These are phyloP conservation scores for Vaccinium vitisidaea DNA, from an alignment of 148 eudicot species.

Conservation along the genomic window DNA sequence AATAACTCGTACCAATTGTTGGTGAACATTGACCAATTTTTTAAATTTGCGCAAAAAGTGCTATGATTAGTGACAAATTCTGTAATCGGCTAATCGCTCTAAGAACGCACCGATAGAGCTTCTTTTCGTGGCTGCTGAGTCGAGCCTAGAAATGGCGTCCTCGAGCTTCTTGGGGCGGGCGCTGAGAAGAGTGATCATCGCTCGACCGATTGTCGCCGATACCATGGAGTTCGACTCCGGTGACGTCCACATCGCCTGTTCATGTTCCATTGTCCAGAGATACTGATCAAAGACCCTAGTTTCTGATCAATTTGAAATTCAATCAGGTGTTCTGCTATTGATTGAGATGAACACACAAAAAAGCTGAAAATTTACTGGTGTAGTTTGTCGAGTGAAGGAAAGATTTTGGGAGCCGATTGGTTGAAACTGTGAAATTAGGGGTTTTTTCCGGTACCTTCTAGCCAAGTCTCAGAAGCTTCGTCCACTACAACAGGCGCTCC, in stretches of 20 bases:
- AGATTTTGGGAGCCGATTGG: not conserved
- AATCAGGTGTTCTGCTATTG: not conserved
- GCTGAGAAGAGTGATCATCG: conserved; percentile 48
- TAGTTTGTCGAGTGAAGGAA: not conserved
- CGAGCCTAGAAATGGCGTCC: conserved; percentile 52
- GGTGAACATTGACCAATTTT: not conserved
- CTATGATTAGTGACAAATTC: not conserved
- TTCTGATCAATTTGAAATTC: not conserved
- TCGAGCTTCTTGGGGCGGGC: conserved; percentile 61
- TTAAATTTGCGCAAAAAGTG: not conserved
- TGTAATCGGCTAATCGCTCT: no score
- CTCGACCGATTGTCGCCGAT: conserved; percentile 60
- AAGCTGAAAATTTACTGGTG: no score
- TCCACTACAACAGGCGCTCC: no score
- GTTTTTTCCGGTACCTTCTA: not conserved
- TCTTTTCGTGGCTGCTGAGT: conserved; percentile 29
- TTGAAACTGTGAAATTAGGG: not conserved
- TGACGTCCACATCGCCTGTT: conserved; percentile 20
- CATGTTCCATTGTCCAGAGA: conserved; percentile 28
- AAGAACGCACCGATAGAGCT: conserved; percentile 24
- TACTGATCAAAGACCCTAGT: not conserved
- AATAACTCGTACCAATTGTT: not conserved
- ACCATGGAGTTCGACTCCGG: conserved; percentile 41
- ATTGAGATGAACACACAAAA: not conserved
- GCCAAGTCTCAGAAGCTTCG: not conserved